Evolutionary conservation across 1,139 yeast genomes (phyloP), one percentile per base, ranked within the genome.

Genomic region (Diutina pseudorugosa): DNA sequence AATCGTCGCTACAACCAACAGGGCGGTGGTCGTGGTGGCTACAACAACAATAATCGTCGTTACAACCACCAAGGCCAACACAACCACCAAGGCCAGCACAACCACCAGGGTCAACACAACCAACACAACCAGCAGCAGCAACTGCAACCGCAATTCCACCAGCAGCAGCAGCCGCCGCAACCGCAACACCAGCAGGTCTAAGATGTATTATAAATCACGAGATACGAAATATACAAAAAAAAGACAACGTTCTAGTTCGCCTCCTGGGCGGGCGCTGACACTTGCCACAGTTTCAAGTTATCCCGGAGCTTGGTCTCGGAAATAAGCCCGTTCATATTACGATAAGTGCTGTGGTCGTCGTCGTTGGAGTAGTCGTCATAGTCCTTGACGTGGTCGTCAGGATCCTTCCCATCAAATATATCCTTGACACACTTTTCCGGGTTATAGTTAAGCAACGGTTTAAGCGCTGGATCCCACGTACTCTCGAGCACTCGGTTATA

Each of bases 361-460:
- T 27, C 40, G 19, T 7, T 6, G 27, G 36, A 16, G 23, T 9
- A 16, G 14, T 23, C 33, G 8, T 43, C 47, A 16, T 12, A 59
- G 54, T 79, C 80, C 51, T 71, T 65, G 20, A 49, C 42, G 66
- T 62, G 41, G 16, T 75, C 75, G 21, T 69, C 73, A 55, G 74
- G 79, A 57, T 58, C 30, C 53, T 60, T 18, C 47, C 54, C 23
- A 51, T 14, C 36, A 42, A 89, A 77, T 2, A 91, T 85, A 63
- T 88, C 95, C 47, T 82, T 80, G 11, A 90, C 75, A 57, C 93
- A 80, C 53, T 81, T 85, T 51, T 78, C 77, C 0, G 96, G 95
- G 11, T 85, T 73, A 55, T 76, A 79, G 57, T 85, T 93, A 52
- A 87, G 80, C 16, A 74, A 59, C 1, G 63, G 60, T 52, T 68